Percentiles rank a stretch among this genome's conserved stretches.
These are phyloP conservation scores for Cryptococcus sp. DNA, from an alignment of 1,284 basidiomycete genomes.

Conservation along the genomic window DNA sequence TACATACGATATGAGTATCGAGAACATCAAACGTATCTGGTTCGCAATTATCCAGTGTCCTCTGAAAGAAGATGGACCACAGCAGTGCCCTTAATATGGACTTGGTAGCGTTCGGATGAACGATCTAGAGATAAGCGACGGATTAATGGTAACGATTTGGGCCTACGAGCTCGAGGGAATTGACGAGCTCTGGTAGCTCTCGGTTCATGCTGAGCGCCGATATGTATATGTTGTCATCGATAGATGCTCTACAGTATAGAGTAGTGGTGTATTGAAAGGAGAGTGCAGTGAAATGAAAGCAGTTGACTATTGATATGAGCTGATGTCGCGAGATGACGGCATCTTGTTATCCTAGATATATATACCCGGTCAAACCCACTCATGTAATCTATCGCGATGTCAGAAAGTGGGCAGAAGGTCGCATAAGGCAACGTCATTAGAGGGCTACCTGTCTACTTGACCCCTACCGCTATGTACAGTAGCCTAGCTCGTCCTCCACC, in stretches of 20 bases:
- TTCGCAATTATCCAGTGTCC: slow-evolving; percentile 31
- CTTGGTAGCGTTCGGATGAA: slow-evolving; percentile 26
- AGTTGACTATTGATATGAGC: no score
- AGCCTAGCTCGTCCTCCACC: no score
- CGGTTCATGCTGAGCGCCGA: not conserved
- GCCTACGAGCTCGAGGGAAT: slow-evolving; percentile 15
- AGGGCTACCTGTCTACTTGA: no score
- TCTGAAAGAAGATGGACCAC: slow-evolving; percentile 41
- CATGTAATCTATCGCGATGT: no score
- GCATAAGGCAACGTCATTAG: no score
- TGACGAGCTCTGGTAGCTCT: slow-evolving; percentile 5
- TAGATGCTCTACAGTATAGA: no score
- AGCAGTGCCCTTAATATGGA: slow-evolving; percentile 31
- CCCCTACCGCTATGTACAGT: no score
- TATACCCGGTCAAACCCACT: not conserved
- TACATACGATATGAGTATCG: slow-evolving; percentile 37
- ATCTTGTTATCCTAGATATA: not conserved
- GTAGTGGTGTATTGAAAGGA: no score
- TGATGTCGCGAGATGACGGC: not conserved
- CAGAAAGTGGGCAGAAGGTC: no score
- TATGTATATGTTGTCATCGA: no score
- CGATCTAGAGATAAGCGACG: slow-evolving; percentile 17
- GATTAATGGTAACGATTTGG: no score
- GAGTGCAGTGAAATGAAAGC: no score
- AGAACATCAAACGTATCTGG: slow-evolving; percentile 36